Percentiles rank a stretch among this genome's conserved stretches.
Evolutionary conservation across 2,329 filamentous ascomycete genomes (phyloP).

Genomic region (Sporothrix variecibatus): DNA sequence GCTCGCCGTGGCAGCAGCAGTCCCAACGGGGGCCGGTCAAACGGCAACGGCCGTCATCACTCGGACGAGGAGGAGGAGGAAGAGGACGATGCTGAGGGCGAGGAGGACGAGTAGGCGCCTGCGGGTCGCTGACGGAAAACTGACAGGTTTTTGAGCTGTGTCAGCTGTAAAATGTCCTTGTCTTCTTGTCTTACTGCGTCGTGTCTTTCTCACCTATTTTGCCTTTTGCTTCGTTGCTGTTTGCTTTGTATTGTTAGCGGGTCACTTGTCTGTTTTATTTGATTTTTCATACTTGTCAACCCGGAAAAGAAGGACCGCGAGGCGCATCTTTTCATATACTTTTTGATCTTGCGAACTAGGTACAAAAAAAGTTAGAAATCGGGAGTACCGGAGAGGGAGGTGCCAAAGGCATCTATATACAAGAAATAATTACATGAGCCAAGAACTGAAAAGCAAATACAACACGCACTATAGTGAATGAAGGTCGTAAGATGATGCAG

Average conservation of each 20-base stretch:
- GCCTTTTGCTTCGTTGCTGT: background rate
- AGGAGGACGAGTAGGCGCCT: constrained; percentile 44
- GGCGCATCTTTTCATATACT: background rate
- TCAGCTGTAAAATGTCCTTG: background rate
- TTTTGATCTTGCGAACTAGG: background rate
- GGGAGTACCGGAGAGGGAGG: constrained; percentile 11
- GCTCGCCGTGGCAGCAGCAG: constrained; percentile 32
- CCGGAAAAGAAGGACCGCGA: background rate
- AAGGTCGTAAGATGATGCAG: background rate
- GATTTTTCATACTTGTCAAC: background rate
- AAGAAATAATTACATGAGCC: background rate
- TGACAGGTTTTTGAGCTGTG: background rate
- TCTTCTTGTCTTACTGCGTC: background rate
- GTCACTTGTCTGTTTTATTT: background rate
- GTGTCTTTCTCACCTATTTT: background rate
- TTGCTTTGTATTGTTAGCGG: background rate
- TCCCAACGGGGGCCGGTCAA: constrained; percentile 24
- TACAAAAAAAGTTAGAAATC: background rate
- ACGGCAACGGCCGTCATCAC: constrained; percentile 23
- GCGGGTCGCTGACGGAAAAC: background rate
- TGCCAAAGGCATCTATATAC: background rate
- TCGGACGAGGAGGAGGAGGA: constrained; percentile 30
- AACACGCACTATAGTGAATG: background rate
- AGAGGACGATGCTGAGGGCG: constrained; percentile 50
- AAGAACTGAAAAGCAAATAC: background rate